These are phyloP conservation scores for Zymoseptoria ardabiliae DNA, from an alignment of 2,329 filamentous ascomycete species.

Conservation along the genomic window DNA sequence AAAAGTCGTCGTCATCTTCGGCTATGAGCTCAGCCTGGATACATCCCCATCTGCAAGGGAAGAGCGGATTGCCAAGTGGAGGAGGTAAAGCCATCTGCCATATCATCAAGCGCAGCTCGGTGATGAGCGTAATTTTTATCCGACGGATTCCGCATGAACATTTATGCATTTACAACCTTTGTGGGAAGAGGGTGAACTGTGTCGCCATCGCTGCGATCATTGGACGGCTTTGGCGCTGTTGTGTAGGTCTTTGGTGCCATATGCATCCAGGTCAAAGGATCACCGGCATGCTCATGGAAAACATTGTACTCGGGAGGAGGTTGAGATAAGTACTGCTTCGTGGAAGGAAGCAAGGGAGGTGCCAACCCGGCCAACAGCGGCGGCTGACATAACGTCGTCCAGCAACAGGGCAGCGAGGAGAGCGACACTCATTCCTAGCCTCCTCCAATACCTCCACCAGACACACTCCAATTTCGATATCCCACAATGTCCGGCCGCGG, in stretches of 20 bases:
- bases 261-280: no score
- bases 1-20: no score
- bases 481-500: constrained; percentile 32
- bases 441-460: neutral
- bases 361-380: neutral
- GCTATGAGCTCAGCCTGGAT: no score
- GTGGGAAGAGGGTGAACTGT: neutral
- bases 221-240: neutral
- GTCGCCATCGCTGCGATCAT: neutral
- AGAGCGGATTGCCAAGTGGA: neutral
- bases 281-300: neutral
- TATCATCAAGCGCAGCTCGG: neutral
- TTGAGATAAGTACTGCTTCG: neutral
- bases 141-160: no score
- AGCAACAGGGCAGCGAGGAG: neutral
- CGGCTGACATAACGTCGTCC: neutral
- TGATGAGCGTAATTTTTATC: neutral
- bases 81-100: neutral
- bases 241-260: no score
- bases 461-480: neutral
- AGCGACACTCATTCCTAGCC: neutral
- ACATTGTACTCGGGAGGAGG: neutral
- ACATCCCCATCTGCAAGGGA: no score
- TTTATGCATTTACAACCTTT: no score
- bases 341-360: neutral